Conservation (phyloP, 768 basidiomycete species). For the Boletus sp. region DNA sequence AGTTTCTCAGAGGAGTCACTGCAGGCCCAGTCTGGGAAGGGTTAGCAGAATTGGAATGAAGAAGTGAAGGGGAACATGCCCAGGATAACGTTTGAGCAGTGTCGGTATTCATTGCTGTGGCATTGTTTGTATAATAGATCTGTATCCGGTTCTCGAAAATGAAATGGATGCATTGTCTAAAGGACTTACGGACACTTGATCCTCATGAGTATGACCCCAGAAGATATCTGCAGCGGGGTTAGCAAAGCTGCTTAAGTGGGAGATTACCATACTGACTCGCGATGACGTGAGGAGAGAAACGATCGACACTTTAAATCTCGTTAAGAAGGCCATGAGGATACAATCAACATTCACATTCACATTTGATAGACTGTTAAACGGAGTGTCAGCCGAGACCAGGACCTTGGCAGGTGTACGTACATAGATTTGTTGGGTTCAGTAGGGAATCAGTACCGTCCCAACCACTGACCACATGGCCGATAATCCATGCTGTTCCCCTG, state of each 20-base stretch:
- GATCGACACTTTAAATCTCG: slow-evolving; percentile 51
- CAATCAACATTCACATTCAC: slow-evolving; percentile 20
- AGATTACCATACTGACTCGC: slow-evolving; percentile 48
- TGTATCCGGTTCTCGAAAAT: slow-evolving; percentile 21
- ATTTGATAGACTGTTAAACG: slow-evolving; percentile 44
- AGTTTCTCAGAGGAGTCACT: slow-evolving; percentile 62
- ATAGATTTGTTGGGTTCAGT: slow-evolving; percentile 63
- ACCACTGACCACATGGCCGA: slow-evolving; percentile 55
- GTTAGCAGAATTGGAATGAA: slow-evolving; percentile 6
- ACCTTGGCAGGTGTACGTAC: slow-evolving; percentile 38
- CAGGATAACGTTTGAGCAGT: slow-evolving; percentile 56
- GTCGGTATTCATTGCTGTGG: slow-evolving; percentile 50
- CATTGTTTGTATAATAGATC: slow-evolving; percentile 76
- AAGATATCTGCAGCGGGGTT: slow-evolving; percentile 52
- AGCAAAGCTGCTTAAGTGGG: neutral
- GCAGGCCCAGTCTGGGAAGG: slow-evolving; percentile 60
- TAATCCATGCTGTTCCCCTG: slow-evolving; percentile 41
- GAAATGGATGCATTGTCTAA: neutral
- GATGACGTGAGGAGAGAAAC: slow-evolving; percentile 74
- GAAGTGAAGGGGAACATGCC: slow-evolving; percentile 31
- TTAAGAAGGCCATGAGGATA: neutral
- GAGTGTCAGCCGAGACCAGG: slow-evolving; percentile 1
- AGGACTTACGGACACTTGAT: slow-evolving; percentile 56
- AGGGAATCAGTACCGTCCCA: slow-evolving; percentile 73
- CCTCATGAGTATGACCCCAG: slow-evolving; percentile 76